These are phyloP conservation scores for Solanum hybrid DNA, from an alignment of 305 asterid genomes.

Conservation along the genomic window DNA sequence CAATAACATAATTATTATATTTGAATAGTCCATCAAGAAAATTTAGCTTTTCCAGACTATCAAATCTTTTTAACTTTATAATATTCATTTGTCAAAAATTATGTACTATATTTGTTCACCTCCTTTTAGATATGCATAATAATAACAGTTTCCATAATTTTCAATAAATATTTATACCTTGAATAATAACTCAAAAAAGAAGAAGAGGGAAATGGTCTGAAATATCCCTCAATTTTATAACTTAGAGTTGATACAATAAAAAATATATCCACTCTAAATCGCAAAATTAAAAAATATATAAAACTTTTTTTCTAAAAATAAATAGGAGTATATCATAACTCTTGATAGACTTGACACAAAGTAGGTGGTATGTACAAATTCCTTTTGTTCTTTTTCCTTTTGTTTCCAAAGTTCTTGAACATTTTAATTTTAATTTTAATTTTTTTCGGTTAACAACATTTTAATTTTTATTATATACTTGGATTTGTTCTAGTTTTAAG, in stretches of 20 bases:
- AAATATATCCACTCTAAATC: not conserved
- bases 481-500: not conserved
- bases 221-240: too few species aligned
- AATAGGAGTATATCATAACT: not conserved
- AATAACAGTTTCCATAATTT: not conserved
- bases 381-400: not conserved
- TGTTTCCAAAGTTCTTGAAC: not conserved
- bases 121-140: not conserved
- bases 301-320: not conserved
- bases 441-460: not conserved
- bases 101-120: not conserved
- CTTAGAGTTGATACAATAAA: not conserved
- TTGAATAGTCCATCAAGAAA: not conserved
- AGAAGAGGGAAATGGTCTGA: not conserved
- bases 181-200: not conserved
- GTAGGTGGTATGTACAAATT: not conserved
- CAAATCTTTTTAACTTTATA: not conserved
- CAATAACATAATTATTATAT: not conserved
- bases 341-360: not conserved
- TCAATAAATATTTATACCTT: not conserved
- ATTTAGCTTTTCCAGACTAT: not conserved
- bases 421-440: too few species aligned
- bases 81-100: not conserved
- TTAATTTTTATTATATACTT: not conserved
- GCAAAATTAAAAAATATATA: too few species aligned